phyloP scores from a whole-genome alignment of 2,329 filamentous ascomycete genomes.

The Diaporthe aspalathi region DNA sequence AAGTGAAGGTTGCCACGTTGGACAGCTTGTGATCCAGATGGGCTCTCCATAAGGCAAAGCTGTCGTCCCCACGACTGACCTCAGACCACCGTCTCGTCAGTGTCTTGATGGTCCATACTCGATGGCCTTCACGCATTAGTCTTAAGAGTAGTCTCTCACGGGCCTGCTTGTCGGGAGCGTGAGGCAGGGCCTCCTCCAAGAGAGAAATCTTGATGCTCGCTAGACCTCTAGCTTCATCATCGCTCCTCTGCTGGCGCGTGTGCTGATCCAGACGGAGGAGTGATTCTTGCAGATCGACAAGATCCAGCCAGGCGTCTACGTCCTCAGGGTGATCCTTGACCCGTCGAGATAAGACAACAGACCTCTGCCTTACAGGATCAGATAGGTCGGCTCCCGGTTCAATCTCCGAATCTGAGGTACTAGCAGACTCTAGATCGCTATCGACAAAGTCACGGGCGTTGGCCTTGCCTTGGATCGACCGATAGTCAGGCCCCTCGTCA shows the following conservation, averaged over 20 bases:
- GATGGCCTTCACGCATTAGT: conserved; percentile 79
- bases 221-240: conserved; percentile 74
- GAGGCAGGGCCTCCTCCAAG: conserved; percentile 79
- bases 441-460: conserved; percentile 60
- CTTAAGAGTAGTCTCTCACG: conserved; percentile 73
- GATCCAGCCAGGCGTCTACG: conserved; percentile 77
- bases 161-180: conserved; percentile 58
- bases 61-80: conserved; percentile 62
- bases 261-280: conserved; percentile 66
- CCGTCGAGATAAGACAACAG: conserved; percentile 70
- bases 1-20: conserved; percentile 73
- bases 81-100: conserved; percentile 74
- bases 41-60: conserved; percentile 76
- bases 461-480: conserved; percentile 74
- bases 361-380: conserved; percentile 63
- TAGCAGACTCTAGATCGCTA: conserved; percentile 62
- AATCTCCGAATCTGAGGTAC: conserved; percentile 55
- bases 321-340: conserved; percentile 76
- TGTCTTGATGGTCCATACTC: conserved; percentile 76
- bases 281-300: conserved; percentile 82
- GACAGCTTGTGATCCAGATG: conserved; percentile 81
- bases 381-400: conserved; percentile 49
- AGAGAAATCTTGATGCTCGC: conserved; percentile 84
- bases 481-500: conserved; percentile 67
- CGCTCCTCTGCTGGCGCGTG: conserved; percentile 59